Evolutionary conservation across 306 rosid genomes (phyloP).

Genomic region (Vigna hirtella): DNA sequence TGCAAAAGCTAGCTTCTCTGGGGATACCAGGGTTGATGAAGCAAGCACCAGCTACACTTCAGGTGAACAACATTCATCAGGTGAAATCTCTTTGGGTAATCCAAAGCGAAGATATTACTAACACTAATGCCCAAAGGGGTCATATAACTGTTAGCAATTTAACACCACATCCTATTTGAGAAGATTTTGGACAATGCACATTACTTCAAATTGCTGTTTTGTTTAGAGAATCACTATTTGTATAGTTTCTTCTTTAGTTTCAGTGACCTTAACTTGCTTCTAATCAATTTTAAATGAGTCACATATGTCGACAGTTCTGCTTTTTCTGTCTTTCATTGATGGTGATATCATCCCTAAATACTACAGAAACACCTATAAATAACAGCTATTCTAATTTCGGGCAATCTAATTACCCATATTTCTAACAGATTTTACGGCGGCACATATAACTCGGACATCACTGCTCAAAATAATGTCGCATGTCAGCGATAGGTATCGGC

Average conservation of each 20-base stretch:
- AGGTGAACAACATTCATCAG: conserved; percentile 22
- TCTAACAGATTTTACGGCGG: no score
- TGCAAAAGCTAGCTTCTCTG: conserved; percentile 69
- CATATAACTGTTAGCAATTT: background rate
- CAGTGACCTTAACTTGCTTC: conserved; percentile 29
- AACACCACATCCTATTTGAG: background rate
- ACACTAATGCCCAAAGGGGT: background rate
- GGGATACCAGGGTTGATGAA: conserved; percentile 51
- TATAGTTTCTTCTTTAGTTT: conserved; percentile 29
- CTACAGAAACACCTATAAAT: background rate
- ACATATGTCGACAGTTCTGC: background rate
- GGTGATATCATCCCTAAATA: background rate
- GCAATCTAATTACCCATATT: no score
- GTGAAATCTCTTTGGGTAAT: conserved; percentile 30
- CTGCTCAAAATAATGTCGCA: no score
- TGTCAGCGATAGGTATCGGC: no score
- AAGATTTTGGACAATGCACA: conserved; percentile 10
- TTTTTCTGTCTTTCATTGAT: background rate
- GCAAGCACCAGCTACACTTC: conserved; percentile 62
- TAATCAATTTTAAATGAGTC: conserved; percentile 1
- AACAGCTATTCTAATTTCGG: no score
- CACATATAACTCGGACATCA: no score
- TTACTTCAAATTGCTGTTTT: background rate
- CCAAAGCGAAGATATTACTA: conserved; percentile 31
- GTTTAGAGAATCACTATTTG: conserved; percentile 27